Evolutionary conservation across 805 yeast species (phyloP), one percentile per base, ranked within the genome.

Genomic region (Kodamaea neixiangensis): DNA sequence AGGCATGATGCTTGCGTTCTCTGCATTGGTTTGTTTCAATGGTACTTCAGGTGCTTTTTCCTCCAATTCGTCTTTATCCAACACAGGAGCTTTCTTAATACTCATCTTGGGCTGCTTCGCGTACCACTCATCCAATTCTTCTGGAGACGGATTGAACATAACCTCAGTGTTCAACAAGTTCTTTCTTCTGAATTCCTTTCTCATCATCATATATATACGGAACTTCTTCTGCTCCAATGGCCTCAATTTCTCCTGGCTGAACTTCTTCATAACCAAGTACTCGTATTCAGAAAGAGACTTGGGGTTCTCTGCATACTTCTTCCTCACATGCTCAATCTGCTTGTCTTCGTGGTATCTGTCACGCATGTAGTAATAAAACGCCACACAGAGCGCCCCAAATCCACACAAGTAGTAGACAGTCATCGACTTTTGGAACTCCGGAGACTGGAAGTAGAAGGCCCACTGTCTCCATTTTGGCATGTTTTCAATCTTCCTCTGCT

Each of bases 361-460:
- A 58, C 82, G 75, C 82, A 87, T 84, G 63, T 84, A 83, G 61
- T 77, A 77, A 51, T 81, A 76, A 47, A 89, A 88, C 51, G 84
- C 79, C 17, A 79, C 71, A 22, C 83, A 64, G 60, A 85, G 79
- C 7, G 78, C 69, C 1, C 74, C 73, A 62, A 86, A 86, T 2
- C 82, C 78, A n/a, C 79, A 81, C 39, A 87, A 62, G 54, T 86
- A 80, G 62, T 77, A 82, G 57, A 81, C 80, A 5, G 91, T 84
- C 75, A 86, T 75, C 7, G 62, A 59, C 58, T 78, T 82, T 53
- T 81, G 79, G 67, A 86, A 86, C 48, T 78, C 76, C 48, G 78
- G 77, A 2, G 86, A 76, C 49, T 83, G 65, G 48, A 68, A 62
- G 54, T 72, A 72, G n/a, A 54, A 52, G 3, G 71, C 76, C 74